These are phyloP conservation scores for Leccinum ochraceum DNA, from an alignment of 768 basidiomycete genomes.

Conservation along the genomic window DNA sequence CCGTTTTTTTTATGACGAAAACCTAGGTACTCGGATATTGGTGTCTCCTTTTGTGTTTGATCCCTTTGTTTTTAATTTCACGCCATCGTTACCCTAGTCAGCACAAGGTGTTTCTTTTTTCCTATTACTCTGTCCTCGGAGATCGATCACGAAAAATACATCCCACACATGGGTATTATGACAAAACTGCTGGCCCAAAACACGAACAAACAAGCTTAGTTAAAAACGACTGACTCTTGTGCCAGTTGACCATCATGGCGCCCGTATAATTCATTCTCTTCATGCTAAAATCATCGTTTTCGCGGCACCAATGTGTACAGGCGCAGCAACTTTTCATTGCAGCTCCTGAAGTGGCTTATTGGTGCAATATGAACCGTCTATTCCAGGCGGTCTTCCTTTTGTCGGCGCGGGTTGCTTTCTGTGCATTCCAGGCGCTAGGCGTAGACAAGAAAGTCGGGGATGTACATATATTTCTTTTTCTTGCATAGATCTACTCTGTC, in stretches of 20 bases:
- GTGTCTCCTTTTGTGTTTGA: conserved; percentile 29
- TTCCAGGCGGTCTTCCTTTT: conserved; percentile 6
- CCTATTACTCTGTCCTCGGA: not conserved
- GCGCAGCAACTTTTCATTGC: conserved; percentile 30
- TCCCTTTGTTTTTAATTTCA: conserved; percentile 35
- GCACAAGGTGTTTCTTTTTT: conserved; percentile 18
- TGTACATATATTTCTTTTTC: conserved; percentile 1
- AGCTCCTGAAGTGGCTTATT: conserved; percentile 36
- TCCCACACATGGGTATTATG: not conserved
- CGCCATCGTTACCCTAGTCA: conserved; percentile 33
- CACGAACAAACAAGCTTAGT: conserved; percentile 9
- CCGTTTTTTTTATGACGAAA: conserved; percentile 32
- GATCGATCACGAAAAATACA: conserved; percentile 5
- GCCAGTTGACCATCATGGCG: too few relatives aligned
- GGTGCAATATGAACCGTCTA: conserved; percentile 27
- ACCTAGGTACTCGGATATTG: conserved; percentile 38
- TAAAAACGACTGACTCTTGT: too few relatives aligned
- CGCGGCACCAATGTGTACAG: conserved; percentile 35
- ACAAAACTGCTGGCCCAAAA: conserved; percentile 2
- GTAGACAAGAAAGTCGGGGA: conserved; percentile 4
- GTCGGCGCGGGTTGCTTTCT: conserved; percentile 7
- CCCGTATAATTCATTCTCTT: not conserved
- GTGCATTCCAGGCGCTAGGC: conserved; percentile 9
- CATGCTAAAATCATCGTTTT: not conserved
- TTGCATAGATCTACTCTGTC: not conserved